Evolutionary conservation across 176 grass and related monocot species (phyloP), one percentile per base, ranked within the genome.

Genomic region (Phoenix roebelenii): DNA sequence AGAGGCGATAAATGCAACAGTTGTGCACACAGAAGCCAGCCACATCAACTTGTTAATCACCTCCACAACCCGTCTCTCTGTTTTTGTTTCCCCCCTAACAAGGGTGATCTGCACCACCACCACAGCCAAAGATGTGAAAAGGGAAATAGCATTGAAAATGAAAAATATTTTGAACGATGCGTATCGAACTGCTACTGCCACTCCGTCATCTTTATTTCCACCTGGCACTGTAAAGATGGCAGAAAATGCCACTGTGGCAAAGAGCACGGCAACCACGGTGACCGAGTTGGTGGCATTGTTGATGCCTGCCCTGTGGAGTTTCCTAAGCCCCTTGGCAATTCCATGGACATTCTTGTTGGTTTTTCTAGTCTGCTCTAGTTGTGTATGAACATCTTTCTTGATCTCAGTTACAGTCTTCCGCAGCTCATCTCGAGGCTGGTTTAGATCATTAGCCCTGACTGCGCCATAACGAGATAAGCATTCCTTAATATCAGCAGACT

Each of bases 31-130:
- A 3, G 65, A 67, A 3, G 65, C 65, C 52, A 67, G 10, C 65
- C 65, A 67, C 65, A 67, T 67, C 22, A 67, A 16, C 50, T 66
- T 66, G 64, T 66, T 66, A 22, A 66, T 66, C 49, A 66, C 49
- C 64, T 54, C 64, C 23, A 66, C 64, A 49, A 66, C 64, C 50
- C 17, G 16, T 23, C 64, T 28, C 49, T 66, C 64, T 16, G 64
- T 12, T 26, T 39, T 68, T 0, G 65, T 68, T 26, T 68, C 65
- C 7, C 52, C 20, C 52, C 65, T 18, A 3, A 68, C 65, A 4
- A 68, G 25, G 7, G 65, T 68, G 25, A 68, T 68, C 65, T 56
- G 65, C 10, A 68, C 51, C 17, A 68, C 65, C 17, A 68, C 65
- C n/a, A 68, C 65, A 5, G 65, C 65, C 65, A 68, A 28, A 16